Percentiles rank a stretch among this genome's conserved stretches.
Conservation (phyloP, 139 green algal species). For the Gonium pectorale region DNA sequence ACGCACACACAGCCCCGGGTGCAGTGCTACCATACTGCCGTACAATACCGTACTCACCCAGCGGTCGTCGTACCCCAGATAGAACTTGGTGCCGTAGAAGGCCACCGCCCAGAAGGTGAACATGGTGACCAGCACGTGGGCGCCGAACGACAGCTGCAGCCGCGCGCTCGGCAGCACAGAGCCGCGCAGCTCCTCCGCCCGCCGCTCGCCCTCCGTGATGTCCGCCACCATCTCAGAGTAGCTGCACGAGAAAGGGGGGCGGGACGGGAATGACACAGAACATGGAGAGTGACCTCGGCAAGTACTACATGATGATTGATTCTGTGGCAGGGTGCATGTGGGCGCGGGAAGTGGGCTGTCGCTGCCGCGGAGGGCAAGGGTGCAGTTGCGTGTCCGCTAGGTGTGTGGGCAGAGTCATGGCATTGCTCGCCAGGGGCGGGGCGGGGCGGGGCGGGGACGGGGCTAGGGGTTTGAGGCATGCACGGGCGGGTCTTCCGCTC, state of each 20-base stretch:
- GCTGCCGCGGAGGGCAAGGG: too few relatives aligned
- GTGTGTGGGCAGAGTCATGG: too few relatives aligned
- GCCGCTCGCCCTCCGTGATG: constrained; percentile 55
- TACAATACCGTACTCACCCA: constrained; percentile 54
- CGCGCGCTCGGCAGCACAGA: constrained; percentile 66
- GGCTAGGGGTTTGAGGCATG: too few relatives aligned
- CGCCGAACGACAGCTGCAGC: constrained; percentile 79
- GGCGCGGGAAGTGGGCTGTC: too few relatives aligned
- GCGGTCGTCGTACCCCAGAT: constrained; percentile 28
- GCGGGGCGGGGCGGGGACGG: too few relatives aligned
- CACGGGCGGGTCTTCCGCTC: too few relatives aligned
- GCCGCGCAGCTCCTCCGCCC: constrained; percentile 46
- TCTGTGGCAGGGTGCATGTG: too few relatives aligned
- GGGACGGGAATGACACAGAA: background rate
- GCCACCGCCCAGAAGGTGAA: constrained; percentile 79
- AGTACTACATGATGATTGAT: too few relatives aligned
- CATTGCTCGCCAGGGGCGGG: too few relatives aligned
- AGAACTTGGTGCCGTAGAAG: constrained; percentile 59
- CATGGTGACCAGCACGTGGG: constrained; percentile 88
- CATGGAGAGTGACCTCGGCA: too few relatives aligned
- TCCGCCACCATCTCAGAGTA: constrained; percentile 68
- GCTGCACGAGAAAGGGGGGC: background rate
- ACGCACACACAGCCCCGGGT: too few relatives aligned
- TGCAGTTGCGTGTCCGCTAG: too few relatives aligned
- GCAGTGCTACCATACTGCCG: background rate